Percentiles rank a stretch among this genome's conserved stretches.
These are phyloP conservation scores for Arthroderma sp. DNA, from an alignment of 2,329 filamentous ascomycete species.

Conservation along the genomic window DNA sequence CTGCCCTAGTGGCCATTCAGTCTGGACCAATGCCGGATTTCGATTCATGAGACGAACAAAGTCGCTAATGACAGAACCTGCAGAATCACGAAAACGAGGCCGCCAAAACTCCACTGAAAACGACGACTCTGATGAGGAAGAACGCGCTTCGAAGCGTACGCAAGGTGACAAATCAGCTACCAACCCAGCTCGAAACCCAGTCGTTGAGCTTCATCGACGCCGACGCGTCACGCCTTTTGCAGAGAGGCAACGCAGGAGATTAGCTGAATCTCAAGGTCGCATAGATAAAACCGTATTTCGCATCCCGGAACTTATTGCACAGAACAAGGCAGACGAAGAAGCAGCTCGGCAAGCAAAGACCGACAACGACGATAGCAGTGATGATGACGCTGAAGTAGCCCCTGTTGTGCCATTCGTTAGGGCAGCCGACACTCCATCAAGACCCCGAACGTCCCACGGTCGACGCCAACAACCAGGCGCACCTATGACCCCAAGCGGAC, in stretches of 20 bases:
- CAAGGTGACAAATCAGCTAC: constrained; percentile 2
- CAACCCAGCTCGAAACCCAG: neutral
- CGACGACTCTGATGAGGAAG: neutral
- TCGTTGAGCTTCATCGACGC: constrained; percentile 4
- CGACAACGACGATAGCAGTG: neutral
- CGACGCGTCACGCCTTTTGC: constrained; percentile 15
- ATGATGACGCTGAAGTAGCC: neutral
- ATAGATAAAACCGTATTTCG: constrained; percentile 24
- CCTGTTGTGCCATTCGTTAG: too few species aligned
- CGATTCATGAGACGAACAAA: constrained; percentile 1
- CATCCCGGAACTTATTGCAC: constrained; percentile 19
- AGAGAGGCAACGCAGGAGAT: constrained; percentile 19
- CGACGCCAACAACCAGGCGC: too few species aligned
- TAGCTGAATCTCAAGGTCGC: constrained; percentile 18
- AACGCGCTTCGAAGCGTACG: neutral
- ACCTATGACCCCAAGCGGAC: constrained; percentile 15
- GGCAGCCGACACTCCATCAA: too few species aligned
- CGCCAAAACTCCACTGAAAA: neutral
- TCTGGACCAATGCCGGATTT: constrained; percentile 1
- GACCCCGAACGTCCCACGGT: too few species aligned
- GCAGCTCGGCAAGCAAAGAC: neutral
- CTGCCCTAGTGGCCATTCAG: constrained; percentile 8
- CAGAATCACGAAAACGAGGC: constrained; percentile 4
- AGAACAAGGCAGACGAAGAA: constrained; percentile 16
- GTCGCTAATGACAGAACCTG: constrained; percentile 6